phyloP scores from a whole-genome alignment of 1,284 basidiomycete genomes.

The Violaceomyces palustris region DNA sequence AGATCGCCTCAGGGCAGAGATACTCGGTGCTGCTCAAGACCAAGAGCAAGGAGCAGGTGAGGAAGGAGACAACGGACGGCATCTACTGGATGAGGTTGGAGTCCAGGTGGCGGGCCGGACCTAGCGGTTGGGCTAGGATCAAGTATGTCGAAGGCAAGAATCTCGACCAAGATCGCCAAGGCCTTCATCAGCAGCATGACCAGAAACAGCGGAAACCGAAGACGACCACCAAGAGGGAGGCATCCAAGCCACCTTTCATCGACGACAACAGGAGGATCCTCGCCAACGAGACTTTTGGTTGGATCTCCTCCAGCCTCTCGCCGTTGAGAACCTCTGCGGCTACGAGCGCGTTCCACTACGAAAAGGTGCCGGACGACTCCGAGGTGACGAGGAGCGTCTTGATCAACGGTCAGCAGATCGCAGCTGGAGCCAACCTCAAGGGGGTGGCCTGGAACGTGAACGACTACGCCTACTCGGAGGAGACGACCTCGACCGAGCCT shows the following conservation, averaged over 20 bases:
- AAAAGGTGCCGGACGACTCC: conserved; percentile 10
- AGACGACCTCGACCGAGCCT: conserved; percentile 3
- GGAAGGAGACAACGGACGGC: conserved; percentile 12
- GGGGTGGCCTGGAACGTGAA: conserved; percentile 23
- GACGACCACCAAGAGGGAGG: background rate
- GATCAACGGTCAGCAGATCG: conserved; percentile 28
- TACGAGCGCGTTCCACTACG: no score
- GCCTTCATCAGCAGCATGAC: no score
- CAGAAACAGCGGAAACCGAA: no score
- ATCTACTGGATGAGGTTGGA: conserved; percentile 36
- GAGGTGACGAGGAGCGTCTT: conserved; percentile 26
- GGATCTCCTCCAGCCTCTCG: conserved; percentile 10
- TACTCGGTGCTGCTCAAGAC: conserved; percentile 26
- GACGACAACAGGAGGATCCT: conserved; percentile 1
- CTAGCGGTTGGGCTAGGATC: conserved; percentile 17
- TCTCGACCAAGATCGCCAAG: no score
- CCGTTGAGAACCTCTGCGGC: conserved; percentile 12
- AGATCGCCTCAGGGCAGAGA: conserved; percentile 35
- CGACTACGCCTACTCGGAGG: conserved; percentile 4
- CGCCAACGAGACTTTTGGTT: conserved; percentile 20
- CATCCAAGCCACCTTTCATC: background rate
- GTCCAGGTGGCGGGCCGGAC: conserved; percentile 18
- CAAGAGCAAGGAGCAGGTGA: conserved; percentile 8
- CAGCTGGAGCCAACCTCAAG: conserved; percentile 4
- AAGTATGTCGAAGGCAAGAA: conserved; percentile 3